These are phyloP conservation scores for Trametes pubescens DNA, from an alignment of 1,284 basidiomycete genomes.

Conservation along the genomic window DNA sequence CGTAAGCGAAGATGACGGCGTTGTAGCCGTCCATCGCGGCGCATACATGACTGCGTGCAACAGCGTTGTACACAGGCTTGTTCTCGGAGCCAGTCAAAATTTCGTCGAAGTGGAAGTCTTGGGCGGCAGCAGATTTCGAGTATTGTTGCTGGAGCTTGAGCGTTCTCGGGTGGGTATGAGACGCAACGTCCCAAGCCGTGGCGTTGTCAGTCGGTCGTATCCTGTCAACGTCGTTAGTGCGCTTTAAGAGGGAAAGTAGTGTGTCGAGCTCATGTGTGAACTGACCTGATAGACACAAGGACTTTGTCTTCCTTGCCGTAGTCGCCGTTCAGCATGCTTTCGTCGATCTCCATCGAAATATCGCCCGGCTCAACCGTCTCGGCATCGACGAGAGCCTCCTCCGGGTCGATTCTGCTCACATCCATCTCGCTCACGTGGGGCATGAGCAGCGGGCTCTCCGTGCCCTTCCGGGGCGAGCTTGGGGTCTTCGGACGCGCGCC, in stretches of 20 bases:
- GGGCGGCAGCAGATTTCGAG: constrained; percentile 55
- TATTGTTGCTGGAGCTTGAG: constrained; percentile 68
- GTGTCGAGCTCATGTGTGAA: not conserved
- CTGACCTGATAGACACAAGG: constrained; percentile 85
- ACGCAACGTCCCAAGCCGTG: constrained; percentile 63
- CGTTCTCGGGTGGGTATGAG: constrained; percentile 46
- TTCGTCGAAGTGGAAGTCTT: constrained; percentile 77
- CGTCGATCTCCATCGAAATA: constrained; percentile 70
- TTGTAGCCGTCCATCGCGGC: constrained; percentile 98
- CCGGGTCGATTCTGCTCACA: constrained; percentile 77
- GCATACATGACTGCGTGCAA: constrained; percentile 87
- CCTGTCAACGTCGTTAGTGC: constrained; percentile 48
- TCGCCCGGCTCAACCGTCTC: constrained; percentile 74
- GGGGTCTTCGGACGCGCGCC: constrained; percentile 57
- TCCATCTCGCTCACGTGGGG: constrained; percentile 72
- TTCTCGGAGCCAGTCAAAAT: constrained; percentile 87
- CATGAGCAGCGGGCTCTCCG: constrained; percentile 56
- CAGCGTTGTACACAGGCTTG: constrained; percentile 83
- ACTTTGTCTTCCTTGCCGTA: constrained; percentile 84
- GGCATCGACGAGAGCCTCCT: constrained; percentile 77
- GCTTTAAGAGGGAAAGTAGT: too few species aligned
- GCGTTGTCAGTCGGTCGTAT: constrained; percentile 69
- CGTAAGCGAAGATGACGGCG: constrained; percentile 93
- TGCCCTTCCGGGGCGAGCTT: constrained; percentile 47
- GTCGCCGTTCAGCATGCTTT: constrained; percentile 55